Evolutionary conservation across 441 rosid genomes (phyloP), one percentile per base, ranked within the genome.

Genomic region (Erysimum pusillum): DNA sequence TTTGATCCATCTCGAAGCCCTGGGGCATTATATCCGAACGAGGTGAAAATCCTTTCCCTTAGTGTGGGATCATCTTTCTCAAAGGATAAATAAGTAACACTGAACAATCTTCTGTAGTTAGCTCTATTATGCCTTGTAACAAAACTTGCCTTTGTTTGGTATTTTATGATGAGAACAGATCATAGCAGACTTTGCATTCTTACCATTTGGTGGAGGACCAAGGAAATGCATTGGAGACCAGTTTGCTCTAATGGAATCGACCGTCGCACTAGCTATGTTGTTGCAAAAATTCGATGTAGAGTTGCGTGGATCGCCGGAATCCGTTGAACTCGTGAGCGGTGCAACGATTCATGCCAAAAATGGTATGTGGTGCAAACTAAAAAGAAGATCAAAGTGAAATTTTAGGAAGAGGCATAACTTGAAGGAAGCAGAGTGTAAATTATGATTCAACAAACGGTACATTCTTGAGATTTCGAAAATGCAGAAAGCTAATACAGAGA

Each of bases 171-270:
- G 74, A 73, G 22, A 67, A 78, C 92, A 94, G 98, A 80, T 91
- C 11, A 69, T 87, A 79, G 79, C 97, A 38, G 98, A 94, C 80
- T 94, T 89, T 75, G 91, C 98, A 1, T 90, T 92, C 86, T 80
- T 92, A 77, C 97, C 97, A 14, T 94, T 94, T 20, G 98, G 98
- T 0, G 98, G 97, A 20, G 97, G 98, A 14, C 96, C 96, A 8
- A 85, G 97, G 77, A 94, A 92, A 83, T 94, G 97, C 54, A 90
- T 94, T 1, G 97, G 98, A 62, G 97, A 94, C 83, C 98, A 94
- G 78, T 94, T 94, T 78, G 98, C 98, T 0, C 84, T 94, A 5
- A 92, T 91, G 98, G 98, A 94, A 76, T 91, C 94, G 11, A 90
- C 97, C 0, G 87, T 89, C 3, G 96, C 93, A 17, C 61, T 94